These are phyloP conservation scores for Epichloe aotearoae DNA, from an alignment of 2,329 filamentous ascomycete species.

Conservation along the genomic window DNA sequence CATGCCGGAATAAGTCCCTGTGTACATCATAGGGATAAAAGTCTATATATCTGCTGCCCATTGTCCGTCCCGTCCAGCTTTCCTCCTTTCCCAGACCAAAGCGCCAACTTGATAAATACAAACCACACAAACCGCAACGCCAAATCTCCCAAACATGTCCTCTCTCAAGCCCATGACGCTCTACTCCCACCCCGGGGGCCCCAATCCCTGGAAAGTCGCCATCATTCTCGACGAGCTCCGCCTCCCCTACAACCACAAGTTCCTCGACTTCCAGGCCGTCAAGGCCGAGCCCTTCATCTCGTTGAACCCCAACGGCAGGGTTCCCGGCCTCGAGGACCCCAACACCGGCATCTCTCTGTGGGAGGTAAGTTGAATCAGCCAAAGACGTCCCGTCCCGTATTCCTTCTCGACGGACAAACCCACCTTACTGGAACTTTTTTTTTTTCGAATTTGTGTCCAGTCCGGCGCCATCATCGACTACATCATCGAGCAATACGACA, in stretches of 20 bases:
- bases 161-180: slow-evolving; percentile 2
- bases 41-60: too few species aligned
- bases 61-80: too few species aligned
- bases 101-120: too few species aligned
- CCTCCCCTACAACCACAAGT: slow-evolving; percentile 10
- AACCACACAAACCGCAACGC: not conserved
- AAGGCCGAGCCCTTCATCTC: slow-evolving; percentile 13
- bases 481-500: slow-evolving; percentile 13
- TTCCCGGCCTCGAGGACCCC: slow-evolving; percentile 11
- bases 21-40: too few species aligned
- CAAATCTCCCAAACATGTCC: not conserved
- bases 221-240: slow-evolving; percentile 14
- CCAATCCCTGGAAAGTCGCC: slow-evolving; percentile 11
- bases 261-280: slow-evolving; percentile 9
- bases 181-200: slow-evolving; percentile 3
- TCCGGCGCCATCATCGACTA: slow-evolving; percentile 14
- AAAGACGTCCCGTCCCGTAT: too few species aligned
- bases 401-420: too few species aligned
- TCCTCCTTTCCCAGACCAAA: too few species aligned
- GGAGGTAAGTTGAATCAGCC: slow-evolving; percentile 7
- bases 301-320: slow-evolving; percentile 12
- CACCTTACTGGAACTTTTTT: too few species aligned
- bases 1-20: too few species aligned
- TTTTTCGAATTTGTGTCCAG: too few species aligned
- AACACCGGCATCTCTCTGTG: slow-evolving; percentile 11